phyloP scores from a whole-genome alignment of 2,329 filamentous ascomycete species.

The Colletotrichum sp. region DNA sequence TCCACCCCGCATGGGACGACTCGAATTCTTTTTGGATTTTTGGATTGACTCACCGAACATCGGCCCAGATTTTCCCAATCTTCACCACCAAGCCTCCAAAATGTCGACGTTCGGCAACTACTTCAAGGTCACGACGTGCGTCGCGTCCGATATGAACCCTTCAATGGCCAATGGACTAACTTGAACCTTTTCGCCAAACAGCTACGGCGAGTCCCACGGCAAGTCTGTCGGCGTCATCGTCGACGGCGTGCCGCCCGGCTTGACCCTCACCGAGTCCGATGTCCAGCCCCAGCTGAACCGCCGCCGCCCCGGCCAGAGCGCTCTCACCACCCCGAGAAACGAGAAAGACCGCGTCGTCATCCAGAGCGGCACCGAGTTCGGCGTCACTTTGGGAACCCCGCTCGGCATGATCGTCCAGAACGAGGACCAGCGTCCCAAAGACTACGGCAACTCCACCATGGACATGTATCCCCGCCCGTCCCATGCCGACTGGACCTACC shows the following conservation, averaged over 20 bases:
- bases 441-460: slow-evolving; percentile 91
- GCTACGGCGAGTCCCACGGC: slow-evolving; percentile 76
- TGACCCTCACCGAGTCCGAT: slow-evolving; percentile 82
- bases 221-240: slow-evolving; percentile 93
- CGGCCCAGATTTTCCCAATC: slow-evolving; percentile 3
- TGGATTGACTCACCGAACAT: slow-evolving; percentile 17
- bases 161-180: slow-evolving; percentile 12
- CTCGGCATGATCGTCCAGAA: slow-evolving; percentile 89
- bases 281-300: slow-evolving; percentile 96
- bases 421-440: slow-evolving; percentile 89
- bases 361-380: slow-evolving; percentile 90
- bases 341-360: slow-evolving; percentile 93
- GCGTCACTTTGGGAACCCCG: slow-evolving; percentile 87
- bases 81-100: slow-evolving; percentile 28
- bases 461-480: slow-evolving; percentile 88
- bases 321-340: slow-evolving; percentile 88
- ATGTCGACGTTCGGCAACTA: slow-evolving; percentile 90
- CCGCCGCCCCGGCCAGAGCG: slow-evolving; percentile 85
- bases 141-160: slow-evolving; percentile 22
- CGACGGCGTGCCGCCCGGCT: slow-evolving; percentile 87
- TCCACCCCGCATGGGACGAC: slow-evolving; percentile 12
- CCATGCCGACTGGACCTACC: slow-evolving; percentile 96
- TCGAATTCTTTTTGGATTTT: not conserved
- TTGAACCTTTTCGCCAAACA: slow-evolving; percentile 22
- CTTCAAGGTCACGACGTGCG: slow-evolving; percentile 84